phyloP scores from a whole-genome alignment of 495 filamentous ascomycete species.

The Cenococcum geophilum region DNA sequence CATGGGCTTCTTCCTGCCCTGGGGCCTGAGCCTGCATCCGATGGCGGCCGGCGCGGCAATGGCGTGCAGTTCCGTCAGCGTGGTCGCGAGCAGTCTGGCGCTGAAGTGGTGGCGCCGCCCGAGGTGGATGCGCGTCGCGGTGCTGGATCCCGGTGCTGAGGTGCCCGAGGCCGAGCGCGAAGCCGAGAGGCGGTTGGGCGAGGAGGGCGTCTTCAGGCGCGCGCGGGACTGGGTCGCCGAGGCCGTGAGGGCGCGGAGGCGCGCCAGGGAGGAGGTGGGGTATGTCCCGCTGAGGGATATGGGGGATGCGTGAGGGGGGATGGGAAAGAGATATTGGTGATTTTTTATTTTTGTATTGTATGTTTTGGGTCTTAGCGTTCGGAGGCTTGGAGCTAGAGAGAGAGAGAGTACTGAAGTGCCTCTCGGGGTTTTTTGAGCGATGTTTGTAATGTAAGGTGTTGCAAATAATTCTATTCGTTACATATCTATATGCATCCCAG shows the following conservation, averaged over 20 bases:
- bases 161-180: conserved; percentile 37
- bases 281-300: conserved; percentile 53
- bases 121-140: conserved; percentile 76
- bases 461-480: no score
- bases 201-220: conserved; percentile 9
- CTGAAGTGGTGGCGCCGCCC: conserved; percentile 86
- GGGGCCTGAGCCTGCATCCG: conserved; percentile 81
- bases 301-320: conserved; percentile 31
- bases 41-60: conserved; percentile 95
- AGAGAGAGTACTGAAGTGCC: no score
- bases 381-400: no score
- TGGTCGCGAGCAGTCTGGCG: conserved; percentile 75
- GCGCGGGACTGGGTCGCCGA: conserved; percentile 22
- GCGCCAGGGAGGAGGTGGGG: conserved; percentile 45
- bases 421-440: no score
- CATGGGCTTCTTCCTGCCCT: conserved; percentile 89
- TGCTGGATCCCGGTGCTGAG: conserved; percentile 43
- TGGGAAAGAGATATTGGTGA: no score
- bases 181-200: conserved; percentile 1
- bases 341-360: no score
- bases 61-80: conserved; percentile 83
- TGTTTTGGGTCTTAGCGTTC: no score
- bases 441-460: no score
- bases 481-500: no score
- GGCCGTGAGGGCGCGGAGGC: conserved; percentile 14